A percentile compares a stretch with the other conserved stretches of the same genome.
Evolutionary conservation across 2,329 filamentous ascomycete genomes (phyloP).

Genomic region (Ophiostoma piceae): DNA sequence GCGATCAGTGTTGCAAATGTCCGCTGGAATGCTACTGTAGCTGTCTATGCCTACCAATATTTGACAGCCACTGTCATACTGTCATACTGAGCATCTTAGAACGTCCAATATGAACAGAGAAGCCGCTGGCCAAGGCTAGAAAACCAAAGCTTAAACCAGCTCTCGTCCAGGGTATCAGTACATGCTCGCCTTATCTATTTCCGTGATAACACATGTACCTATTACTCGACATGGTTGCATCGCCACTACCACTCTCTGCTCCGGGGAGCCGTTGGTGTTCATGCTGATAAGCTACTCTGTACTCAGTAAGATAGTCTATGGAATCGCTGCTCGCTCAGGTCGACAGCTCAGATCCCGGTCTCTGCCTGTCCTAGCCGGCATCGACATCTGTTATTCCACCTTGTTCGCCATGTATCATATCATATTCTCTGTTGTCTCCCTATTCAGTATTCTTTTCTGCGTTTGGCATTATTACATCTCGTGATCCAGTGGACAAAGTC

Average conservation of each 20-base stretch:
- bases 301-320: too few species aligned
- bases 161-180: neutral
- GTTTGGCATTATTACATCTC: neutral
- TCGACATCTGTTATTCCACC: neutral
- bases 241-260: neutral
- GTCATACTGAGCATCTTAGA: neutral
- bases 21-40: conserved; percentile 11
- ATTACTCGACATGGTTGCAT: neutral
- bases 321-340: too few species aligned
- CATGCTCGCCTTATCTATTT: neutral
- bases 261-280: neutral
- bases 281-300: neutral
- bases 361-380: neutral
- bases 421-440: neutral
- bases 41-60: neutral
- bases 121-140: too few species aligned
- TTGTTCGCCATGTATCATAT: neutral
- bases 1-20: conserved; percentile 4
- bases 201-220: neutral
- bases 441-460: neutral
- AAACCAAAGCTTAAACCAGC: conserved; percentile 6
- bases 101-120: neutral
- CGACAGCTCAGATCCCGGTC: neutral
- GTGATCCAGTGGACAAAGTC: neutral
- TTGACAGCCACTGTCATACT: too few species aligned